Percentiles rank a stretch among this genome's conserved stretches.
These are phyloP conservation scores for Styphnolobium japonicum DNA, from an alignment of 306 rosid species.

Conservation along the genomic window DNA sequence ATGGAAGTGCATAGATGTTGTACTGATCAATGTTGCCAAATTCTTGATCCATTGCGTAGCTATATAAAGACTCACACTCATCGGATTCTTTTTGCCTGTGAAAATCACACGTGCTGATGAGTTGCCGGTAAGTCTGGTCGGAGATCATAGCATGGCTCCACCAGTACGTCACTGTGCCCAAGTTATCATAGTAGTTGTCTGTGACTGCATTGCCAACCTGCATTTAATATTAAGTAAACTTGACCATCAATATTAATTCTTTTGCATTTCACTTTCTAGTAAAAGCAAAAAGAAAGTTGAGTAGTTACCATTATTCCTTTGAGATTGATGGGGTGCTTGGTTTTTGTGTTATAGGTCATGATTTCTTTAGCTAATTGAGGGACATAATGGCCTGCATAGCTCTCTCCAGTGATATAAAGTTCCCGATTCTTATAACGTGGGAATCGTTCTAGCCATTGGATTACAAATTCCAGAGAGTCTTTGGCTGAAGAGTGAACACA, in stretches of 20 bases:
- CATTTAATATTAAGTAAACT: neutral
- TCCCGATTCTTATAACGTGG: constrained; percentile 75
- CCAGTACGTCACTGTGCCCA: constrained; percentile 96
- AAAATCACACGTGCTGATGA: constrained; percentile 77
- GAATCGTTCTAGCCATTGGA: constrained; percentile 82
- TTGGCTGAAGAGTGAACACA: constrained; percentile 46
- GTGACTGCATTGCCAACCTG: constrained; percentile 98
- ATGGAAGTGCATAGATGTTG: constrained; percentile 92
- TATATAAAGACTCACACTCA: constrained; percentile 74
- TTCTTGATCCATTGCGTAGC: constrained; percentile 93
- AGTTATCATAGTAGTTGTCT: constrained; percentile 85
- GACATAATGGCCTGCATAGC: constrained; percentile 97
- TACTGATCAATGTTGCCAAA: constrained; percentile 96
- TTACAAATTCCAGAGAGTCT: constrained; percentile 75
- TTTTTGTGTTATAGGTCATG: constrained; percentile 48
- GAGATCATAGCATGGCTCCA: constrained; percentile 99
- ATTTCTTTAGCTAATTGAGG: constrained; percentile 87
- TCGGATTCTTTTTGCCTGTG: constrained; percentile 75
- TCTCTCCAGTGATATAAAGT: constrained; percentile 81
- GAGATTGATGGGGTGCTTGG: constrained; percentile 64
- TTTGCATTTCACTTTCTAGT: neutral
- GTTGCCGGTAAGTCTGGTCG: constrained; percentile 75
- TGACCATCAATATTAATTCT: neutral
- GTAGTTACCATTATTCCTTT: constrained; percentile 75
- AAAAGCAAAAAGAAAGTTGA: neutral